Conservation (phyloP, 495 filamentous ascomycete genomes). For the Penicillium malachiteum region DNA sequence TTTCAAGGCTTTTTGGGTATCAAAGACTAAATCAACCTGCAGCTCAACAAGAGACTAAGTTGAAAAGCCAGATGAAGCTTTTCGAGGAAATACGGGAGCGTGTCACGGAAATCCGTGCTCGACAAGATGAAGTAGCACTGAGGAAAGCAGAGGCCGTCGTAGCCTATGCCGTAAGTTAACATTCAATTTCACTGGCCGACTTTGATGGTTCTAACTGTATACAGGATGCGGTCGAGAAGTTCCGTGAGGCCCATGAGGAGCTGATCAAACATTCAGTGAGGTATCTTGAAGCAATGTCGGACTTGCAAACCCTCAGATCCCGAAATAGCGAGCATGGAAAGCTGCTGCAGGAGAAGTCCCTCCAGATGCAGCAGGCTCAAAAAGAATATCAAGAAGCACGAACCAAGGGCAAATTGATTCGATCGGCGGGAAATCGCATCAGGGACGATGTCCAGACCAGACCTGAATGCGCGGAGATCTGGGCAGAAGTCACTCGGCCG, state of each 20-base stretch:
- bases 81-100: slow-evolving; percentile 43
- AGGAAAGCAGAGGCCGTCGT: slow-evolving; percentile 64
- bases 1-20: background rate
- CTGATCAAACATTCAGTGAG: slow-evolving; percentile 66
- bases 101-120: slow-evolving; percentile 41
- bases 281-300: slow-evolving; percentile 76
- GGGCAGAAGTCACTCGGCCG: slow-evolving; percentile 22
- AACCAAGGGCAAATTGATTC: slow-evolving; percentile 32
- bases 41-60: slow-evolving; percentile 43
- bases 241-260: slow-evolving; percentile 59
- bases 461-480: slow-evolving; percentile 30
- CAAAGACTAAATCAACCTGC: no score
- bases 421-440: slow-evolving; percentile 35
- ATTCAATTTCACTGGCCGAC: background rate
- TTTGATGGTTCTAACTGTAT: slow-evolving; percentile 20
- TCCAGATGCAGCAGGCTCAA: slow-evolving; percentile 38
- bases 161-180: slow-evolving; percentile 57
- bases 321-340: slow-evolving; percentile 60
- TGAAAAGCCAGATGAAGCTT: slow-evolving; percentile 39
- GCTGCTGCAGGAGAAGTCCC: slow-evolving; percentile 47
- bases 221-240: slow-evolving; percentile 55
- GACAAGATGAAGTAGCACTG: slow-evolving; percentile 57
- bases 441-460: slow-evolving; percentile 8
- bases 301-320: slow-evolving; percentile 60
- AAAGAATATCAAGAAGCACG: slow-evolving; percentile 29